Base-by-base conservation (phyloP, 1,284 basidiomycete species). In the Mixia osmundae region DNA sequence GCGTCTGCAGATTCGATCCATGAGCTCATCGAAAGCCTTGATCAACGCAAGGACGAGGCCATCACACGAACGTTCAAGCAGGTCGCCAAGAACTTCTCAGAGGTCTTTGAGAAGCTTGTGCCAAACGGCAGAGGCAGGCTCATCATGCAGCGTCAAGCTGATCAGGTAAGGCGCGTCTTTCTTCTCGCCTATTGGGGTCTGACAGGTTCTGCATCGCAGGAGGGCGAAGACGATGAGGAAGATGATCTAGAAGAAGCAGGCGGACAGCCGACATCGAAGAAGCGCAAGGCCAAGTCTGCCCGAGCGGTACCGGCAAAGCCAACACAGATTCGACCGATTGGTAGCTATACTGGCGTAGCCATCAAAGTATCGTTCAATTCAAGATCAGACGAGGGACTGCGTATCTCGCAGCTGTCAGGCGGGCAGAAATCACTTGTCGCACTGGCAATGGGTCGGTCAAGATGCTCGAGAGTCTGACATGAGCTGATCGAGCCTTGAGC, bases 321-420 rank as follows among this genome's bases (percentile, higher is more conserved):
- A 63, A 66, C 30, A 67, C 66, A 4, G 42, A 8, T 10, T 46
- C 33, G 27, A 15, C 14, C n/a, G 4, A 74, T 95, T 34, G 87
- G 94, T 51, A 87, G 78, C 53, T 95, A 97, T 53, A 94, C 82
- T 0, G 89, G 91, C 10, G 76, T 99, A 3, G 76, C 85, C 0
- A 97, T 99, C 57, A 82, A 89, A 59, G 87, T 97, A 3, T 94
- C 87, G 1, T 99, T 99, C 67, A 94, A 95, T 60, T 91, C 83
- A 2, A 94, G 94, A 58, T 72, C 76, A 9, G 85, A 95, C 53
- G 89, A 95, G 57, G 89, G 89, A 0, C 62, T 94, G 42, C 70
- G 82, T 37, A 91, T 99, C 49, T 83, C 91, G 54, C 91, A 99
- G 54, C 60, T 99, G 4, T 94, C 87, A 2, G 91, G 91, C 36